Evolutionary conservation across 2,329 filamentous ascomycete genomes (phyloP).

Genomic region (Myriangium duriaei): DNA sequence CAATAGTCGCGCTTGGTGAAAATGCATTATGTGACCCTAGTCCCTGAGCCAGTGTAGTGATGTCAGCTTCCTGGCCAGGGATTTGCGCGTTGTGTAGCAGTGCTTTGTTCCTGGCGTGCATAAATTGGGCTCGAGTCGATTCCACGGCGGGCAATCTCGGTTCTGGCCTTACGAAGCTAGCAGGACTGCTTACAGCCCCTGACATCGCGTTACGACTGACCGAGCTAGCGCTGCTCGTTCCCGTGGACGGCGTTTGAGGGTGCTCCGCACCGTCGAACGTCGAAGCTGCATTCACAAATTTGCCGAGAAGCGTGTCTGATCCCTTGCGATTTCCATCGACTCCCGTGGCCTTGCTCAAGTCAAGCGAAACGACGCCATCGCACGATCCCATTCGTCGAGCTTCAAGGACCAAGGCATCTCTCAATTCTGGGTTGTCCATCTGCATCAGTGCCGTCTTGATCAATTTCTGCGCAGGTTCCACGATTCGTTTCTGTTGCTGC

Average conservation of each 20-base stretch:
- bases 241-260: neutral
- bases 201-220: neutral
- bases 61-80: neutral
- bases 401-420: neutral
- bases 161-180: neutral
- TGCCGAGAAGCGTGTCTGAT: neutral
- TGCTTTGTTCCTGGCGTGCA: neutral
- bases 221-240: neutral
- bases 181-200: neutral
- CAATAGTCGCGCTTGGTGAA: neutral
- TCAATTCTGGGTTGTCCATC: constrained; percentile 1
- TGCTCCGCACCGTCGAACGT: neutral
- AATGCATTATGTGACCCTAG: neutral
- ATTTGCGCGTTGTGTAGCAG: neutral
- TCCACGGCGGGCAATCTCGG: neutral
- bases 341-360: neutral
- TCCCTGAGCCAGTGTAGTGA: neutral
- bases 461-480: neutral
- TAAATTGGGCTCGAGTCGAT: neutral
- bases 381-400: neutral
- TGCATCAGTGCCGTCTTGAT: neutral
- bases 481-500: constrained; percentile 2
- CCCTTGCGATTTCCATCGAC: neutral
- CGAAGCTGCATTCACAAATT: neutral
- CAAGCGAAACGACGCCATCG: neutral